phyloP scores from a whole-genome alignment of 2,329 filamentous ascomycete genomes.

The Orbilia quercus region DNA sequence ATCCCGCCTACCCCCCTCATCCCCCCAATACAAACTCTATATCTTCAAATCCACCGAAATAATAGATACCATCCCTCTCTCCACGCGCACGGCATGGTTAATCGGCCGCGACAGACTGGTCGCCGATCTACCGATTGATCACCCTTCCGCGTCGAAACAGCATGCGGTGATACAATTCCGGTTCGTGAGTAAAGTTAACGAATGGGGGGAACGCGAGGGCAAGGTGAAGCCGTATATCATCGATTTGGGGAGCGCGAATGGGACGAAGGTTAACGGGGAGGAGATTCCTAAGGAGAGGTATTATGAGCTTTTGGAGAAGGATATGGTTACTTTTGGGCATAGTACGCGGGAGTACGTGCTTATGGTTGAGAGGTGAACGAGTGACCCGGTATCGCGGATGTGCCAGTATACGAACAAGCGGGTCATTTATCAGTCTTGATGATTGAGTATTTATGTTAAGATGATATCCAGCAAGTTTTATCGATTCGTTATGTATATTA shows the following conservation, averaged over 20 bases:
- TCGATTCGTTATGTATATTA: too few relatives aligned
- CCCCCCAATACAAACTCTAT: slow-evolving; percentile 87
- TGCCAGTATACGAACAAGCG: too few relatives aligned
- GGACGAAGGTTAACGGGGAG: slow-evolving; percentile 83
- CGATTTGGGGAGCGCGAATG: slow-evolving; percentile 92
- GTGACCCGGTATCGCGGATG: too few relatives aligned
- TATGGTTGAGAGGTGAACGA: slow-evolving; percentile 73
- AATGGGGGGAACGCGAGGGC: slow-evolving; percentile 84
- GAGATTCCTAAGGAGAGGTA: slow-evolving; percentile 79
- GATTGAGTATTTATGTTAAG: too few relatives aligned
- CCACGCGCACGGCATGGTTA: slow-evolving; percentile 85
- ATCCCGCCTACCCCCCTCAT: slow-evolving; percentile 83
- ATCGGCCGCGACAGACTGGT: slow-evolving; percentile 83
- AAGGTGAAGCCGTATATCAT: slow-evolving; percentile 87
- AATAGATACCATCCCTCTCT: slow-evolving; percentile 79
- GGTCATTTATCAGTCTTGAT: too few relatives aligned
- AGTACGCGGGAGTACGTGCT: slow-evolving; percentile 93
- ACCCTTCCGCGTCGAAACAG: slow-evolving; percentile 93
- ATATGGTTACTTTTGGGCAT: slow-evolving; percentile 86
- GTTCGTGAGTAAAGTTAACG: slow-evolving; percentile 81
- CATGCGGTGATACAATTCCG: slow-evolving; percentile 96
- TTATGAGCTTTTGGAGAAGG: slow-evolving; percentile 86
- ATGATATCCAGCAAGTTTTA: too few relatives aligned
- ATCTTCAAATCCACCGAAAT: slow-evolving; percentile 87
- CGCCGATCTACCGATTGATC: slow-evolving; percentile 84